Conservation (phyloP, 176 grass and related monocot species). For the Raddia distichophylla region DNA sequence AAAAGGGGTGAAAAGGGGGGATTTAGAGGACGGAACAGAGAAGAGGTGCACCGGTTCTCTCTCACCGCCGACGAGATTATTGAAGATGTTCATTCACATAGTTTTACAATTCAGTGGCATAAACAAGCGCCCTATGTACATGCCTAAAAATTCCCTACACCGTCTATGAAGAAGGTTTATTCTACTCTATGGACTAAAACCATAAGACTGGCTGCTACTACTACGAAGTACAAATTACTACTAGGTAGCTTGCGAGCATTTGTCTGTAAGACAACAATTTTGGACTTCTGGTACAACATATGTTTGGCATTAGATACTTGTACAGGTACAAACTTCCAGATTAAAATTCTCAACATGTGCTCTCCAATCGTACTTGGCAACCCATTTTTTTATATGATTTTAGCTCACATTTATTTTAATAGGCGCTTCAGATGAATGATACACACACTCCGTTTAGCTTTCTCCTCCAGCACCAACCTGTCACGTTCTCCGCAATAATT, state of each 20-base stretch:
- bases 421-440: constrained; percentile 20
- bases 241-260: not conserved
- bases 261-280: not conserved
- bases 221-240: not conserved
- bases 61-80: no score
- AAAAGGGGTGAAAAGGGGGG: no score
- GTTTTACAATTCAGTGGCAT: no score
- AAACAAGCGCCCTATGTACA: not conserved
- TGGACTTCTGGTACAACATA: not conserved
- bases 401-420: constrained; percentile 6
- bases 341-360: constrained; percentile 11
- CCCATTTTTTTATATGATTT: constrained; percentile 4
- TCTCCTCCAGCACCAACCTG: constrained; percentile 35
- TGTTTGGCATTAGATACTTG: not conserved
- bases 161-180: not conserved
- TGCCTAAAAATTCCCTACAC: not conserved
- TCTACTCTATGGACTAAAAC: not conserved
- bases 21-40: no score
- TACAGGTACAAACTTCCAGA: not conserved
- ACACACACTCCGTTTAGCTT: not conserved
- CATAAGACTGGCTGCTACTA: not conserved
- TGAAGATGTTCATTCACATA: no score
- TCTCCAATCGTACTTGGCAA: not conserved
- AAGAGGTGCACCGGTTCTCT: no score
- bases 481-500: constrained; percentile 60